Percentiles rank a stretch among this genome's conserved stretches.
Conservation (phyloP, 2,329 filamentous ascomycete genomes). For the Apiospora kogelbergensis region DNA sequence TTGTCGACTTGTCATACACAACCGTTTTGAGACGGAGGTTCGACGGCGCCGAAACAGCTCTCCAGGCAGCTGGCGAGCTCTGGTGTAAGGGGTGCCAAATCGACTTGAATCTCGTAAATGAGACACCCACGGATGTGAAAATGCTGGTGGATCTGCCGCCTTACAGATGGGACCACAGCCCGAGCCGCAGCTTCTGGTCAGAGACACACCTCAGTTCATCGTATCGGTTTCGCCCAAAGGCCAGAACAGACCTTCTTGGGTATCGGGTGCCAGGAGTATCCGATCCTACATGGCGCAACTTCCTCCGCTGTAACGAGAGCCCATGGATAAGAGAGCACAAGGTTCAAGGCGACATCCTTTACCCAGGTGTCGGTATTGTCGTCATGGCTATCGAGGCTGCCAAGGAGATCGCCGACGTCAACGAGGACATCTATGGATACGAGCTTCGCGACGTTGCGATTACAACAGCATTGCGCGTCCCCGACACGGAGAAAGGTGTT, state of each 20-base stretch:
- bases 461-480: not conserved
- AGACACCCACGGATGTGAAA: constrained; percentile 16
- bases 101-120: constrained; percentile 20
- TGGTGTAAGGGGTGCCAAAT: constrained; percentile 20
- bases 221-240: constrained; percentile 43
- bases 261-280: constrained; percentile 42
- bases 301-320: constrained; percentile 47
- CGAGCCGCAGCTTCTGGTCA: constrained; percentile 49
- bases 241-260: constrained; percentile 52
- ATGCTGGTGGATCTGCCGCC: constrained; percentile 46
- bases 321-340: constrained; percentile 54
- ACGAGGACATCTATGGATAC: not conserved
- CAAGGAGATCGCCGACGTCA: not conserved
- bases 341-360: constrained; percentile 49
- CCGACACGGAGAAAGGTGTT: not conserved
- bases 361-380: constrained; percentile 50
- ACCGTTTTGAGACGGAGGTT: constrained; percentile 18
- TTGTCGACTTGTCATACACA: constrained; percentile 15
- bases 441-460: not conserved
- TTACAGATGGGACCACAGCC: constrained; percentile 55
- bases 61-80: constrained; percentile 21
- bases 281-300: constrained; percentile 47
- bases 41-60: constrained; percentile 17
- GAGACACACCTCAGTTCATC: constrained; percentile 46
- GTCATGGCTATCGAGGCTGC: constrained; percentile 43